phyloP scores from a whole-genome alignment of 225 moss, liverwort and hornwort genomes.

The Polytrichum commune region DNA sequence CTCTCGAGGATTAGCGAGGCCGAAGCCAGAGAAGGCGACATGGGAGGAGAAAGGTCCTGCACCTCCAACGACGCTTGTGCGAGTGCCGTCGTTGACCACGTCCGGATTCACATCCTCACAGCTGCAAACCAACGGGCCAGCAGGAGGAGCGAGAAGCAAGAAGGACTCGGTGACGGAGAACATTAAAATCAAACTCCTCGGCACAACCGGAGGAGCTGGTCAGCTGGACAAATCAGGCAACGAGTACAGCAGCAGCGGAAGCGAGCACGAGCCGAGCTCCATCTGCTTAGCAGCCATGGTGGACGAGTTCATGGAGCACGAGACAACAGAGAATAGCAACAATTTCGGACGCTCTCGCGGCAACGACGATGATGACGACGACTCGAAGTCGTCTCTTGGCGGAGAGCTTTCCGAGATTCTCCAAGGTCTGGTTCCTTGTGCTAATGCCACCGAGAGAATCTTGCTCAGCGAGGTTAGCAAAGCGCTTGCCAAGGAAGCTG shows the following conservation, averaged over 20 bases:
- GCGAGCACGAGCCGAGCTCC: slow-evolving; percentile 83
- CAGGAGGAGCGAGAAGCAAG: slow-evolving; percentile 4
- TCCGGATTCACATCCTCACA: slow-evolving; percentile 23
- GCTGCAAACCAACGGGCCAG: slow-evolving; percentile 22
- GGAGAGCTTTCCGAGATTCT: slow-evolving; percentile 63
- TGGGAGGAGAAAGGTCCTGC: slow-evolving; percentile 28
- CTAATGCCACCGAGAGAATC: slow-evolving; percentile 41
- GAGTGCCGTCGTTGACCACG: slow-evolving; percentile 21
- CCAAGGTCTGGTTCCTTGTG: slow-evolving; percentile 31
- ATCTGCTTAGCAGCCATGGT: slow-evolving; percentile 87
- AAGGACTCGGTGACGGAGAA: slow-evolving; percentile 19
- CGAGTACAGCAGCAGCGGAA: slow-evolving; percentile 64
- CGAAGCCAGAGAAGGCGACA: slow-evolving; percentile 30
- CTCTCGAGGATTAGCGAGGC: slow-evolving; percentile 26
- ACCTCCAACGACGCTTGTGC: slow-evolving; percentile 15
- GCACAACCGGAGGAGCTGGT: slow-evolving; percentile 22
- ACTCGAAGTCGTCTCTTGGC: slow-evolving; percentile 56
- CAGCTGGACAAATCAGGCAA: slow-evolving; percentile 11
- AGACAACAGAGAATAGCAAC: slow-evolving; percentile 16
- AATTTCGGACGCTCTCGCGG: slow-evolving; percentile 66
- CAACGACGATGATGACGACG: slow-evolving; percentile 68
- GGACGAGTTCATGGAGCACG: slow-evolving; percentile 67
- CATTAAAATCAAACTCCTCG: slow-evolving; percentile 23
- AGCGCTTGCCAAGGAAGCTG: slow-evolving; percentile 16
- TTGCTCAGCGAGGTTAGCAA: slow-evolving; percentile 45